Base-by-base conservation (phyloP, 2,329 filamentous ascomycete genomes). In the Fusarium torulosum region DNA sequence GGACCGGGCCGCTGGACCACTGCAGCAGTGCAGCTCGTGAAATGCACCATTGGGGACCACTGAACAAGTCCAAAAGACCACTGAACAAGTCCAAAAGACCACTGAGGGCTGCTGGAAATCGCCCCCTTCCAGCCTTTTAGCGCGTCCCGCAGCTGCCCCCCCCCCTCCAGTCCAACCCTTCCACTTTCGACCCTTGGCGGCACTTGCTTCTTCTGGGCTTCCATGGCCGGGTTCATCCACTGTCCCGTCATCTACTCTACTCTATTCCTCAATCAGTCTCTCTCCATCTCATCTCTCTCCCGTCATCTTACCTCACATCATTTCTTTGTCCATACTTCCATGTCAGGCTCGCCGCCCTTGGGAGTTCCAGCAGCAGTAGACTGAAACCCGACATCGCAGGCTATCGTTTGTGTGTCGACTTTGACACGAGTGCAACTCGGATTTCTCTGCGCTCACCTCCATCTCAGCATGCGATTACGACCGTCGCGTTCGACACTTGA, bases 391-490 rank as follows among this genome's bases (percentile, higher is more conserved):
- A 33, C 27, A 51, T 42, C n/a, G 15, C 25, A n/a, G n/a, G n/a
- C 31, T 42, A 33, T 38, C 37, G 23, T 58, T 25, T 29, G 41
- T 46, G 21, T 52, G 21, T 27, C 40, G 38, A 35, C 53, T 40
- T 42, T 57, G 52, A 59, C 41, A 42, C 41, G 59, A 62, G 33
- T 41, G 13, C 31, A 35, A 47, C 41, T 23, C 50, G 25, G 53
- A 53, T 63, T 33, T 64, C 38, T 53, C 31, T 35, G 53, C 59
- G 61, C 59, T 51, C 45, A 56, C 53, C 33, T 31, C 49, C 43
- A 59, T 58, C 58, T 69, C 64, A 66, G 60, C 56, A 73, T 73
- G 71, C 67, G 55, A 55, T 59, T 62, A 61, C 63, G 41, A 63
- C 42, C 55, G 50, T 56, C 62, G 49, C 59, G 46, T 49, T 73